Percentiles rank a stretch among this genome's conserved stretches.
Conservation (phyloP, 2,329 filamentous ascomycete genomes). For the Fusarium sp. region DNA sequence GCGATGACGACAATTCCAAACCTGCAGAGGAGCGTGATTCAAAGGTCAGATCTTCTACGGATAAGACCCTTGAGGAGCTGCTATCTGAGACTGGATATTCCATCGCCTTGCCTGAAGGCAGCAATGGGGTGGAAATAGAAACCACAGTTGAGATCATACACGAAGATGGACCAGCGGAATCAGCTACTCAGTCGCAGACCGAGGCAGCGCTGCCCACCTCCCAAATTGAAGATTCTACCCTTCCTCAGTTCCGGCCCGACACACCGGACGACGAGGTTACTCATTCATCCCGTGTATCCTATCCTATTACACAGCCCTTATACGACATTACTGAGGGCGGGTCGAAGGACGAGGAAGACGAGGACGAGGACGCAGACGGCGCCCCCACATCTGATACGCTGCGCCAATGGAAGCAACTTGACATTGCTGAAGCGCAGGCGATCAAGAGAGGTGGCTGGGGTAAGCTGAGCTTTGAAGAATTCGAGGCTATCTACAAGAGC, state of each 20-base stretch:
- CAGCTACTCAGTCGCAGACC: slow-evolving; percentile 34
- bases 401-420: slow-evolving; percentile 67
- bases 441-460: slow-evolving; percentile 82
- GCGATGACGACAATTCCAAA: slow-evolving; percentile 49
- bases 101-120: slow-evolving; percentile 52
- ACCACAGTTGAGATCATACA: slow-evolving; percentile 44
- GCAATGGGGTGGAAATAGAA: slow-evolving; percentile 54
- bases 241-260: slow-evolving; percentile 78
- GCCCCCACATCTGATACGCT: slow-evolving; percentile 54
- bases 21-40: slow-evolving; percentile 13
- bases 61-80: slow-evolving; percentile 54
- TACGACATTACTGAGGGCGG: slow-evolving; percentile 8
- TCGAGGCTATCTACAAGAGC: slow-evolving; percentile 79
- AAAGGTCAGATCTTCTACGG: slow-evolving; percentile 34
- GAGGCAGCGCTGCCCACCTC: slow-evolving; percentile 16
- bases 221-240: slow-evolving; percentile 69
- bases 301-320: slow-evolving; percentile 41
- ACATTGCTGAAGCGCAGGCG: slow-evolving; percentile 76
- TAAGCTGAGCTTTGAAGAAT: slow-evolving; percentile 82
- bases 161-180: slow-evolving; percentile 41
- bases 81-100: slow-evolving; percentile 62
- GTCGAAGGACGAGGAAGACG: slow-evolving; percentile 21
- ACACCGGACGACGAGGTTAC: slow-evolving; percentile 48
- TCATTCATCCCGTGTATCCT: slow-evolving; percentile 31
- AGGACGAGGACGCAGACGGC: slow-evolving; percentile 5